Conservation (phyloP, 2,329 filamentous ascomycete species). For the Aspergillaceae sp. region DNA sequence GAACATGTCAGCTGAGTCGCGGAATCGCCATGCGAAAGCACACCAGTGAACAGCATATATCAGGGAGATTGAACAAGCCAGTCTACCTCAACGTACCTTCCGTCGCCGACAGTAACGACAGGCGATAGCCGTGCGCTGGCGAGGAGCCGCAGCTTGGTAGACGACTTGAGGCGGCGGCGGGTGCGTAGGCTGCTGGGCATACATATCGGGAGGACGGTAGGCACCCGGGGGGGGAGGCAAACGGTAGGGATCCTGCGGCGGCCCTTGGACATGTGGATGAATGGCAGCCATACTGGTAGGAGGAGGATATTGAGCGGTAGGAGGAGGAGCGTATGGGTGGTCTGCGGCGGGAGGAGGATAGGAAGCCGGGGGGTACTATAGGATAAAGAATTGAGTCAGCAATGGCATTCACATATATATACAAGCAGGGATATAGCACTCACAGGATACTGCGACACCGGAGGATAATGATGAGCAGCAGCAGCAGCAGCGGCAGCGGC, state of each 20-base stretch:
- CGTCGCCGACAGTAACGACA: constrained; percentile 45
- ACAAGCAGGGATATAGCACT: constrained; percentile 12
- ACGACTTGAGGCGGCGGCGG: constrained; percentile 31
- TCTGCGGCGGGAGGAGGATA: constrained; percentile 25
- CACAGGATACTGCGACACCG: constrained; percentile 30
- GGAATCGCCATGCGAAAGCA: not conserved
- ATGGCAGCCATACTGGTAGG: constrained; percentile 35
- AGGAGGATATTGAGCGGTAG: constrained; percentile 29
- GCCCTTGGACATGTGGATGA: constrained; percentile 31
- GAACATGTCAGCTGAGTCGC: too few species aligned
- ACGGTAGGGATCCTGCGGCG: constrained; percentile 36
- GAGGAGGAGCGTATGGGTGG: constrained; percentile 25
- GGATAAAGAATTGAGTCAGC: not conserved
- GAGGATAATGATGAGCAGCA: constrained; percentile 26
- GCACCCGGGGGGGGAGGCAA: constrained; percentile 36
- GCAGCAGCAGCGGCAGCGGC: constrained; percentile 8
- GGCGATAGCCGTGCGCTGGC: constrained; percentile 45
- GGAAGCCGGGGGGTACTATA: constrained; percentile 24
- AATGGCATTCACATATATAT: constrained; percentile 4
- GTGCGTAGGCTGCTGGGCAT: constrained; percentile 23
- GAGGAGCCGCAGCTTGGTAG: constrained; percentile 39
- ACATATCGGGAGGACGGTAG: constrained; percentile 34
- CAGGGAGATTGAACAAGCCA: not conserved
- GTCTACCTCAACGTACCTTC: constrained; percentile 33
- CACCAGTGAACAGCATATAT: not conserved